Evolutionary conservation across 2,329 filamentous ascomycete genomes (phyloP), one percentile per base, ranked within the genome.

Genomic region (Ophiostoma perfectum): DNA sequence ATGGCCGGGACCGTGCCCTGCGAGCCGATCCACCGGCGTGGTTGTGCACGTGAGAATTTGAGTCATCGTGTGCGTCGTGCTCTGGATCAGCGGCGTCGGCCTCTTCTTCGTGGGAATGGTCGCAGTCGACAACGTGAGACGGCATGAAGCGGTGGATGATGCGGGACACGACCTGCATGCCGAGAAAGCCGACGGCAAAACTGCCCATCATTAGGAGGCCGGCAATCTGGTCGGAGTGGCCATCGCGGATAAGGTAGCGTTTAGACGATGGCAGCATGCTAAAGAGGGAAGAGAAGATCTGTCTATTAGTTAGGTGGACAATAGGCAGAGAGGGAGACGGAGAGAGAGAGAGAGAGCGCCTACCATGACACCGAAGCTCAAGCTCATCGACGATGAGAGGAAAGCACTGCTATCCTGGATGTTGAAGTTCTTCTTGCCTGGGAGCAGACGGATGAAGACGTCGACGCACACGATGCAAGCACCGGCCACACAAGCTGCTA

Each of bases 351-450:
- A 41, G 12, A 38, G 47, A 76, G 14, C 0, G 3, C 86, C 72
- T 78, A 97, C 93, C 93, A 99, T 96, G 63, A 98, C 93, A 60
- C 95, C 94, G 73, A 97, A 97, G 77, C 93, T 97, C 72, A 99
- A 80, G 78, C 93, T 97, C 70, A 98, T 80, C 0, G 94, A 97
- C 36, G 88, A 88, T 0, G 93, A 93, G 4, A 97, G 83, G 76
- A 99, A 99, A 36, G 83, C 83, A 80, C 91, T 94, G 79, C 91
- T 97, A 71, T 96, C 90, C 75, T 96, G 88, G 73, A 99, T 96
- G 73, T 88, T 86, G 77, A 98, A 99, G 76, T 88, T 83, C 74
- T 83, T 86, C 78, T 90, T 88, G 66, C 89, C 86, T 3, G 92
- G 90, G 65, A 97, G 81, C 66, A 84, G 82, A 69, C 88, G 88